Conservation (phyloP, 164 flowering plant genomes). For the Stephania cephalantha region DNA sequence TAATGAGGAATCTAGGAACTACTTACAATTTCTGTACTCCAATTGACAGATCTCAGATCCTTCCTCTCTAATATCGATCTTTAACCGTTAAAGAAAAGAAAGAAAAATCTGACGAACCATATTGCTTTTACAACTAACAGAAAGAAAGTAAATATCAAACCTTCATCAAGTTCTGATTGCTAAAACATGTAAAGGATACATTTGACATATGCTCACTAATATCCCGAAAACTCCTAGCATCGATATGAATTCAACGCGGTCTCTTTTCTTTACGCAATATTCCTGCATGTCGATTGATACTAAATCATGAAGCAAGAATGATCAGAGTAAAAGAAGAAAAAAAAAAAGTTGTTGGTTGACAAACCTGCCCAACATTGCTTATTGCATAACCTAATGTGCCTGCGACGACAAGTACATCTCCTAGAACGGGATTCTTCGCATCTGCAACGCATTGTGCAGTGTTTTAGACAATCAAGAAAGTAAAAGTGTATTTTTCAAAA, state of each 20-base stretch:
- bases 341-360: constrained; percentile 5
- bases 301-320: background rate
- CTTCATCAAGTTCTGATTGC: background rate
- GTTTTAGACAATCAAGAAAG: background rate
- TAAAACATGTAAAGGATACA: constrained; percentile 58
- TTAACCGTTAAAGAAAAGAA: constrained; percentile 29
- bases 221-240: constrained; percentile 69
- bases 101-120: background rate
- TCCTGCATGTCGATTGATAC: constrained; percentile 39
- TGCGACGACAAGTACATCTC: constrained; percentile 62
- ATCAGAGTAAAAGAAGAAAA: background rate
- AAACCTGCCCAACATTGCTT: constrained; percentile 74
- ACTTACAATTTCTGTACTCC: constrained; percentile 67
- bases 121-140: background rate
- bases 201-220: constrained; percentile 46
- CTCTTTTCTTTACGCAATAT: constrained; percentile 70
- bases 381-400: constrained; percentile 58
- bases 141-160: constrained; percentile 1
- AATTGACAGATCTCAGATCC: constrained; percentile 41
- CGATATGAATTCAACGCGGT: constrained; percentile 57
- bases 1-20: background rate
- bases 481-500: background rate
- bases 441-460: constrained; percentile 27
- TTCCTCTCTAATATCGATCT: constrained; percentile 50
- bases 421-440: constrained; percentile 61